Evolutionary conservation across 371 early-diverging fungal species (phyloP), one percentile per base, ranked within the genome.

Genomic region (Saksenaea vasiformis): DNA sequence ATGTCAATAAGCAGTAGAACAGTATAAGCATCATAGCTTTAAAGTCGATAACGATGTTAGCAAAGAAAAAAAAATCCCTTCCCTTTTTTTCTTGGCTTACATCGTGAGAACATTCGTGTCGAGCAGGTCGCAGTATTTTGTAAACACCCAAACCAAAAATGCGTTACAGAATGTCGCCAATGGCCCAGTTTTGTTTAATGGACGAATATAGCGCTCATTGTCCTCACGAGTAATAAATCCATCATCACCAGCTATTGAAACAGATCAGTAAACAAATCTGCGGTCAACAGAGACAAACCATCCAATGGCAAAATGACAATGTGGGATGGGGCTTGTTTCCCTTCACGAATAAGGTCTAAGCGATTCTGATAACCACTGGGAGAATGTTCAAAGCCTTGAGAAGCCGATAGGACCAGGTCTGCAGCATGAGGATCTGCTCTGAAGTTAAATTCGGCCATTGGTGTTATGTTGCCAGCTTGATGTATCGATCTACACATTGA

Each of bases 391-490:
- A 69, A 74, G n/a, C 73, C 69, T 28, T 66, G 60, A 5, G 81
- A 80, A 0, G 83, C 66, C 17, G 68, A 58, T 53, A 85, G 17
- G 0, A 87, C 73, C 26, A 71, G 55, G 60, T 80, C 69, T 22
- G 84, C 85, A 0, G 86, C 81, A 56, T 79, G 68, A 8, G 84
- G 77, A 60, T 84, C 84, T 11, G 82, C 79, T 11, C 76, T 72
- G 60, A 81, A 84, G 64, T 87, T 87, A 62, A 85, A 87, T 65
- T 87, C 87, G 2, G 82, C 84, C 14, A 58, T 59, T 9, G 86
- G 80, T 0, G 81, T 78, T 3, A 78, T 71, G 60, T 87, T 87
- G 31, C 85, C 83, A 51, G 76, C 70, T 8, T 26, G 43, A 59
- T 68, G 58, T 0, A 76, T 60, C 1, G 72, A 68, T 10, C 76